phyloP scores from a whole-genome alignment of 1,284 basidiomycete species.

The Leccinum pachyderme region DNA sequence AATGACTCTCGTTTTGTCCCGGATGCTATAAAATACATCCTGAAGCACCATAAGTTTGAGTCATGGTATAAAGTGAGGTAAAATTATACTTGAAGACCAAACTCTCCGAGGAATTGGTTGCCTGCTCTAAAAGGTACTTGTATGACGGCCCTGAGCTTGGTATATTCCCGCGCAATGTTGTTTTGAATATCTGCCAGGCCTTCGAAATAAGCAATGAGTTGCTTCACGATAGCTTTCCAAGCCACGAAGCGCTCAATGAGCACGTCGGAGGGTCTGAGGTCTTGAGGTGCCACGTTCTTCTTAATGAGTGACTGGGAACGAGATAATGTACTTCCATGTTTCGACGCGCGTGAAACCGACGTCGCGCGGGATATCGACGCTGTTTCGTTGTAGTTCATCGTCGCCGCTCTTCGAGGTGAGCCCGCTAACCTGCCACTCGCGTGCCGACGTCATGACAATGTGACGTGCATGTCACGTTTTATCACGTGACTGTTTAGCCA shows the following conservation, averaged over 20 bases:
- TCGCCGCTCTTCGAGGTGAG: conserved; percentile 1
- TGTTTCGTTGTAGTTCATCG: conserved; percentile 43
- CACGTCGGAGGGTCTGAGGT: conserved; percentile 92
- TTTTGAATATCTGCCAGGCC: conserved; percentile 95
- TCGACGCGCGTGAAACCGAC: conserved; percentile 64
- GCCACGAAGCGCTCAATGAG: conserved; percentile 94
- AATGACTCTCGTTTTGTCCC: conserved; percentile 91
- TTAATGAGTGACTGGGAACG: conserved; percentile 84
- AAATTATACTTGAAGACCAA: conserved; percentile 68
- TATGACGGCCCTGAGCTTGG: conserved; percentile 95
- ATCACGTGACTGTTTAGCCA: conserved; percentile 22
- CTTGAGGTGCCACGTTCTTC: conserved; percentile 86
- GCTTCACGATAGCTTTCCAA: conserved; percentile 96
- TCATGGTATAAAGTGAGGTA: not conserved
- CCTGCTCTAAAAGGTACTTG: conserved; percentile 96
- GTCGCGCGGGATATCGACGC: conserved; percentile 65
- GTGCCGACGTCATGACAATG: conserved; percentile 28
- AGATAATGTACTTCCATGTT: conserved; percentile 65
- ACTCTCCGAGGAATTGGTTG: conserved; percentile 94
- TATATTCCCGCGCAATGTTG: conserved; percentile 92
- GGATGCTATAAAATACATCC: conserved; percentile 93
- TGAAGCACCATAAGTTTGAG: conserved; percentile 30
- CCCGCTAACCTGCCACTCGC: not conserved
- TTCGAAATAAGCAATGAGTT: conserved; percentile 87
- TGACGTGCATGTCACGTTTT: conserved; percentile 22